Percentiles rank a stretch among this genome's conserved stretches.
Evolutionary conservation across 805 yeast genomes (phyloP).

Genomic region (Suhomyces tanzawaensis): DNA sequence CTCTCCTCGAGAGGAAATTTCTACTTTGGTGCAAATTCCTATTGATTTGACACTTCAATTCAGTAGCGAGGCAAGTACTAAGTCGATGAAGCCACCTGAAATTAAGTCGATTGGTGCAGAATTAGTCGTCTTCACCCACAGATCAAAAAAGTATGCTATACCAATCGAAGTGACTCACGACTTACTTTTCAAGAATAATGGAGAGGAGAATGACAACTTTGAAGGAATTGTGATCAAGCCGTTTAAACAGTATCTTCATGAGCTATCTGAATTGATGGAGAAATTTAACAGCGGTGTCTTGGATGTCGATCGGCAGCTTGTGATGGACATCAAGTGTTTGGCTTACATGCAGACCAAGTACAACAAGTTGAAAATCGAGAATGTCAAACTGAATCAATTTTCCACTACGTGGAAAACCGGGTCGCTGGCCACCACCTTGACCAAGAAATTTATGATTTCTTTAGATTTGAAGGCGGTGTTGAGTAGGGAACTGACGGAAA

Average conservation of each 20-base stretch:
- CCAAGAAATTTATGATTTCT: slow-evolving; percentile 6
- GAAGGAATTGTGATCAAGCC: slow-evolving; percentile 21
- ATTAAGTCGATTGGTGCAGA: slow-evolving; percentile 23
- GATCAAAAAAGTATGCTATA: slow-evolving; percentile 34
- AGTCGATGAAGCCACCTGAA: slow-evolving; percentile 19
- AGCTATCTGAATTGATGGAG: slow-evolving; percentile 15
- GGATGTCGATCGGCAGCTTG: slow-evolving; percentile 16
- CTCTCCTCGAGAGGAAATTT: not conserved
- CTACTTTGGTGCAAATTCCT: slow-evolving; percentile 1
- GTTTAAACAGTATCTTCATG: slow-evolving; percentile 18
- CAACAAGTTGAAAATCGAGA: slow-evolving; percentile 17
- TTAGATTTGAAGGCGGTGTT: slow-evolving; percentile 13
- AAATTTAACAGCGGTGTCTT: slow-evolving; percentile 18
- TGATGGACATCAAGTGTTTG: slow-evolving; percentile 27
- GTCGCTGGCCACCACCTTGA: not conserved
- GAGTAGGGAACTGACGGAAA: slow-evolving; percentile 14
- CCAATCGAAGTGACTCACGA: slow-evolving; percentile 39
- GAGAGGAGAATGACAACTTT: slow-evolving; percentile 16
- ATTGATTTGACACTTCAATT: slow-evolving; percentile 11
- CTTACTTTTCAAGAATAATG: slow-evolving; percentile 24
- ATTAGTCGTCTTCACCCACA: slow-evolving; percentile 29
- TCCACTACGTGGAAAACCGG: not conserved
- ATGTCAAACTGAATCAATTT: slow-evolving; percentile 3
- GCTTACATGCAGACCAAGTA: slow-evolving; percentile 23
- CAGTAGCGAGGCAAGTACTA: slow-evolving; percentile 10